Base-by-base conservation (phyloP, 257 asterid genomes). In the Forsythia viridissima region DNA sequence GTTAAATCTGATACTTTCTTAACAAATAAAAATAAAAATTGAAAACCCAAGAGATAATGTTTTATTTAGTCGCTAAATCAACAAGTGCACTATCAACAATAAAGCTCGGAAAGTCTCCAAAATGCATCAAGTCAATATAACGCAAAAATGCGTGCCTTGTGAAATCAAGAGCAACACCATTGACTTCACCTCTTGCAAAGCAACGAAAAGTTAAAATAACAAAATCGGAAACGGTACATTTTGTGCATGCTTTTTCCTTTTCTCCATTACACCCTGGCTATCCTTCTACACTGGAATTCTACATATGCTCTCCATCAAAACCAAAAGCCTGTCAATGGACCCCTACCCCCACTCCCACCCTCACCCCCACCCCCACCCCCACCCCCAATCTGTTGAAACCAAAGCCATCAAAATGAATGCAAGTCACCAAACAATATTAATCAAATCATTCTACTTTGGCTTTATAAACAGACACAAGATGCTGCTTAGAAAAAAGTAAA, bases 301-400 rank as follows among this genome's bases (percentile, higher is more conserved):
- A 67, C 71, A 59, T 12, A 77, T 87, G 78, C 84, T 81, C 84
- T 77, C 88, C 90, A 86, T 75, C 77, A 85, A 80, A 80, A 70
- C 84, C 84, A 79, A 87, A 87, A 89, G 89, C 83, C 84, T 81
- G 86, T 82, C 77, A 68, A 71, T 83, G 52, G 70, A 84, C 67
- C 65, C 65, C 8, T 4, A 52, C 21, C 37, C 65, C 9, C 1
- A 51, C 7, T 7, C 20, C 18, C 4, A 52, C 24, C 61, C 10
- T 4, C 4, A 20, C 21, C 10, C 13, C 16, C 11, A 52, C 24
- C 61, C 10, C 13, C 4, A 20, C 21, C 10, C 13, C 16, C 11
- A 81, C 82, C 91, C 97, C 90, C 81, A 86, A 87, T 11, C 55
- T 75, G 74, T 84, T 80, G 85, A 30, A 88, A 87, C 83, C 67